Base-by-base conservation (phyloP, 768 basidiomycete genomes). In the Leccinum incarnatum region DNA sequence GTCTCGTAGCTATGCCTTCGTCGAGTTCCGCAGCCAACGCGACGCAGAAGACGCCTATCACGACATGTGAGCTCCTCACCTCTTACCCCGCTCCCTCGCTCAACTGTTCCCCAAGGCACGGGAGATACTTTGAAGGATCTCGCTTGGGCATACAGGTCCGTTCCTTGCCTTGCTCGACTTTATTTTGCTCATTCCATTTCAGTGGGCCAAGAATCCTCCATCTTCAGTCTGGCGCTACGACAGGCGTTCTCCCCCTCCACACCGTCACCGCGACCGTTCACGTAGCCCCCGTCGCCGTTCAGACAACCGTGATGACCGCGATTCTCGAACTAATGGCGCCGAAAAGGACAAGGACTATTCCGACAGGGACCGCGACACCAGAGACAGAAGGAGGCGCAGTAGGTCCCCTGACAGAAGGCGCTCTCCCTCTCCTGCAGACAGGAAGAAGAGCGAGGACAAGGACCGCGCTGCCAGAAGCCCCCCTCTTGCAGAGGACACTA, bases 151-250 rank as follows among this genome's bases (percentile, higher is more conserved):
- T 92, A 61, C 89, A 92, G 78, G 87, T 85, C 55, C 30, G 79
- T 67, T 7, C 1, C 27, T 34, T 5, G 1, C 29, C 2, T 25
- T 19, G 9, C 19, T 10, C 6, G 2, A 6, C 25, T 27, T 25
- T 15, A 32, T 5, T 36, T 49, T 47, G 21, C 37, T 58, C 48
- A 48, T 50, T 12, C n/a, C n/a, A 11, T 52, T 29, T 14, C 53
- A 89, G 88, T 90, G 88, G 88, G 88, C 88, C 47, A 91, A 91
- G 72, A 86, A 86, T 65, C 90, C 90, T 58, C 91, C 90, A 5
- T 90, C 88, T 45, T 81, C 87, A n/a, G 84, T 87, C 42, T 92
- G 90, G 90, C 87, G 90, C 60, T 85, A 83, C 63, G 86, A 88
- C 49, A 77, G 86, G 64, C 79, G 82, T 58, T 75, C 79, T 47